phyloP scores from a whole-genome alignment of 495 filamentous ascomycete genomes.

The Terfezia boudieri region DNA sequence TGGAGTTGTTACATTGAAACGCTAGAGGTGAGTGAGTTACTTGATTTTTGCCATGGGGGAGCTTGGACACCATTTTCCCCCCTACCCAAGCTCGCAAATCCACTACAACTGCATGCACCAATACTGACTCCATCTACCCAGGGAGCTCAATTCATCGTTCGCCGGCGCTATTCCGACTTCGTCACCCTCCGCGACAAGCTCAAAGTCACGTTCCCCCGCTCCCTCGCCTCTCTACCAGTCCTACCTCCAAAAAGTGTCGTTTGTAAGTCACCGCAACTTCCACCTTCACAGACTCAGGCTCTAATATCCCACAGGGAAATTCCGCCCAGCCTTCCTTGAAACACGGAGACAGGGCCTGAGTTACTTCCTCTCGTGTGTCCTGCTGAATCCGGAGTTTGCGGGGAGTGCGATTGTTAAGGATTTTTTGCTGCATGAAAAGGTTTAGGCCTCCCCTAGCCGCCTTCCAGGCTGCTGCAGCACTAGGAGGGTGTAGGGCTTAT shows the following conservation, averaged over 20 bases:
- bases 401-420: conserved; percentile 47
- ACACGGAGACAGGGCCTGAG: conserved; percentile 38
- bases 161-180: conserved; percentile 48
- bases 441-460: background rate
- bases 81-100: too few relatives aligned
- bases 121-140: background rate
- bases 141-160: conserved; percentile 14
- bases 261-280: conserved; percentile 27
- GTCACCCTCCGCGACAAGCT: conserved; percentile 37
- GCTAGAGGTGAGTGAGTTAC: conserved; percentile 38
- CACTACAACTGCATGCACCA: too few relatives aligned
- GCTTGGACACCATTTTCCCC: too few relatives aligned
- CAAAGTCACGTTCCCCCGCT: conserved; percentile 40
- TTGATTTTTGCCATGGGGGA: background rate
- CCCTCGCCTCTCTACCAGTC: conserved; percentile 37
- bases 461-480: background rate
- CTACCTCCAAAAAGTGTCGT: conserved; percentile 49
- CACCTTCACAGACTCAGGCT: background rate
- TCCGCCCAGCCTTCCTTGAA: conserved; percentile 47
- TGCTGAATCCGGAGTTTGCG: conserved; percentile 48
- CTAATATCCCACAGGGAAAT: conserved; percentile 29
- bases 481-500: too few relatives aligned
- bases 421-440: conserved; percentile 29
- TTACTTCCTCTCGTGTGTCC: conserved; percentile 52
- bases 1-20: conserved; percentile 54